A percentile compares a stretch with the other conserved stretches of the same genome.
phyloP scores from a whole-genome alignment of 2,329 filamentous ascomycete genomes.

The Aspergillus candidus region DNA sequence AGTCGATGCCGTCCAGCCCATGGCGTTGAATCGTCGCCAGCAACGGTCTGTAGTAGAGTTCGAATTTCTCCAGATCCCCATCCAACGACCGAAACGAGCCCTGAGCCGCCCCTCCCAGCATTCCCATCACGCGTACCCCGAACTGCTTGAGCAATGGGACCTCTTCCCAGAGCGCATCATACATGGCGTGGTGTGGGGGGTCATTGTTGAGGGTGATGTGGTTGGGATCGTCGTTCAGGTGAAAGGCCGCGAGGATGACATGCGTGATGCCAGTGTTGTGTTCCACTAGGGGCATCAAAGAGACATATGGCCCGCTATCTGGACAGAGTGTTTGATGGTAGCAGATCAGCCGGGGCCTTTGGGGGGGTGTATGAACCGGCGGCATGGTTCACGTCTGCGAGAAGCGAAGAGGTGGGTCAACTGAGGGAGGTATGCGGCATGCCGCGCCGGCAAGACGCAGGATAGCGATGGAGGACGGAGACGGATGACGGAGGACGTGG shows the following conservation, averaged over 20 bases:
- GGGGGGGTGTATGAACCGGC: slow-evolving; percentile 25
- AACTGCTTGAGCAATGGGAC: slow-evolving; percentile 62
- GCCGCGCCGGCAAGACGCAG: too few species aligned
- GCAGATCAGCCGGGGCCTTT: slow-evolving; percentile 35
- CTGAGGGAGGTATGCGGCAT: too few species aligned
- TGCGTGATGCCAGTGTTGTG: slow-evolving; percentile 65
- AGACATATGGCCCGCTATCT: slow-evolving; percentile 49
- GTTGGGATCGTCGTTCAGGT: slow-evolving; percentile 64
- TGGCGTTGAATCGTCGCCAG: slow-evolving; percentile 57
- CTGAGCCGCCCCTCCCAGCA: slow-evolving; percentile 78
- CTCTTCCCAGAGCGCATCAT: slow-evolving; percentile 72
- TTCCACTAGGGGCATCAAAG: slow-evolving; percentile 55
- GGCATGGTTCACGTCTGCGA: slow-evolving; percentile 27
- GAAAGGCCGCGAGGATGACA: slow-evolving; percentile 78
- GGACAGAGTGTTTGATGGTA: slow-evolving; percentile 63
- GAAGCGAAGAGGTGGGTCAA: background rate
- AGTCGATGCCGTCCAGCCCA: slow-evolving; percentile 63
- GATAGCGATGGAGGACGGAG: too few species aligned
- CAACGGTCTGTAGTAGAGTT: slow-evolving; percentile 66
- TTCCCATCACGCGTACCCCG: slow-evolving; percentile 74
- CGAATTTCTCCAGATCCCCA: slow-evolving; percentile 56
- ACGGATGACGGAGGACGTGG: too few species aligned
- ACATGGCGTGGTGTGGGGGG: slow-evolving; percentile 59
- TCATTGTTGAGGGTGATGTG: slow-evolving; percentile 77
- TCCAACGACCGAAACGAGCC: slow-evolving; percentile 64